Percentiles rank a stretch among this genome's conserved stretches.
Evolutionary conservation across 2,329 filamentous ascomycete species (phyloP).

Genomic region (Colletotrichum falcatum): DNA sequence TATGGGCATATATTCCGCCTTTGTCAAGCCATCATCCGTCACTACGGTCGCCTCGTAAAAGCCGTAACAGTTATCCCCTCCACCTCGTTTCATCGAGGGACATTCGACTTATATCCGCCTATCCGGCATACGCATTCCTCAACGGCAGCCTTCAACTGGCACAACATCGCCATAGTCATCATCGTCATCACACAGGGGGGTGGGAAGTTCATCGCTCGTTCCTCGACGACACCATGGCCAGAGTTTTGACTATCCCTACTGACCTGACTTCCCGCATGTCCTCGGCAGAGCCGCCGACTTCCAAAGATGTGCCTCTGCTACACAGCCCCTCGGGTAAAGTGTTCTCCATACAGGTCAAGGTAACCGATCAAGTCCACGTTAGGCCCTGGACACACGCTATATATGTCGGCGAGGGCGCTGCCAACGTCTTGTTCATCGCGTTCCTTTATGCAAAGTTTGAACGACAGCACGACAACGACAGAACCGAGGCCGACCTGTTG

Average conservation of each 20-base stretch:
- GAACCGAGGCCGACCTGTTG: conserved; percentile 17
- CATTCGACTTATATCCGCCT: neutral
- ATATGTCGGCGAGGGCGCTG: conserved; percentile 76
- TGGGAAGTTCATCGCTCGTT: neutral
- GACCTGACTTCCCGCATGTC: neutral
- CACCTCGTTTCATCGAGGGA: neutral
- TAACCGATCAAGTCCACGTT: conserved; percentile 28
- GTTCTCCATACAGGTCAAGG: conserved; percentile 3
- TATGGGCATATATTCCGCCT: conserved; percentile 15
- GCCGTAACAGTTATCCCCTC: neutral
- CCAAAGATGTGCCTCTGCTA: conserved; percentile 4
- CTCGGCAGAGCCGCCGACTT: neutral
- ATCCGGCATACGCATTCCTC: neutral
- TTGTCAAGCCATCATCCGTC: conserved; percentile 10
- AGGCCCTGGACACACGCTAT: conserved; percentile 43
- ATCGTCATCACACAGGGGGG: neutral
- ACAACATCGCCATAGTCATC: neutral
- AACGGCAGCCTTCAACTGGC: neutral
- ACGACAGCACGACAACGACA: conserved; percentile 1
- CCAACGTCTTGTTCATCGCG: conserved; percentile 77
- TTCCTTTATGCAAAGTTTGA: neutral
- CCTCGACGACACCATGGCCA: conserved; percentile 8
- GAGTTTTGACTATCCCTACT: conserved; percentile 4
- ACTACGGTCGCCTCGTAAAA: conserved; percentile 9
- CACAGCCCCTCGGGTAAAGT: conserved; percentile 18